Percentiles rank a stretch among this genome's conserved stretches.
Conservation (phyloP, 768 basidiomycete genomes). For the Termitomyces sp. region DNA sequence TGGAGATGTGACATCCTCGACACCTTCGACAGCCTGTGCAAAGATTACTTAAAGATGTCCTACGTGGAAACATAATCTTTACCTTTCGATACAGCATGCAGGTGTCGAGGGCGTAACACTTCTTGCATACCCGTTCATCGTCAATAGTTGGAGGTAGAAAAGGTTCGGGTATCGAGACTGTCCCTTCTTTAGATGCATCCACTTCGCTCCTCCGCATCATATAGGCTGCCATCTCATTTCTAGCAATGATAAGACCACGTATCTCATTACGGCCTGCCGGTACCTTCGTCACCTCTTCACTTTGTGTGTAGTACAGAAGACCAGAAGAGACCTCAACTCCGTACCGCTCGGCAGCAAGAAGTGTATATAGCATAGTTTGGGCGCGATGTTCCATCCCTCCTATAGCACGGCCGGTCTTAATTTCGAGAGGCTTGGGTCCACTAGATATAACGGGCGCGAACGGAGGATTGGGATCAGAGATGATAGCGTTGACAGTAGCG, state of each 20-base stretch:
- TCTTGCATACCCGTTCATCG: slow-evolving; percentile 68
- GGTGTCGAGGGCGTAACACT: slow-evolving; percentile 76
- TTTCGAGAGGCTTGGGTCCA: slow-evolving; percentile 78
- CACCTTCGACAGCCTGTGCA: slow-evolving; percentile 61
- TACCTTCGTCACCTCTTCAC: slow-evolving; percentile 80
- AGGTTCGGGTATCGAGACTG: slow-evolving; percentile 26
- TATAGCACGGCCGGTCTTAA: slow-evolving; percentile 85
- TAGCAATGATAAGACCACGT: slow-evolving; percentile 67
- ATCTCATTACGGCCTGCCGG: slow-evolving; percentile 79
- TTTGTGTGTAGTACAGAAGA: slow-evolving; percentile 91
- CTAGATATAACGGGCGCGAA: slow-evolving; percentile 19
- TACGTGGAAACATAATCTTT: slow-evolving; percentile 7
- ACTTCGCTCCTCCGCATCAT: slow-evolving; percentile 48
- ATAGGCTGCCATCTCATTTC: slow-evolving; percentile 83
- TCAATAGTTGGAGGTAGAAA: slow-evolving; percentile 90
- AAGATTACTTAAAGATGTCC: slow-evolving; percentile 6
- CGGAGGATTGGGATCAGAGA: slow-evolving; percentile 39
- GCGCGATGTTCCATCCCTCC: slow-evolving; percentile 90
- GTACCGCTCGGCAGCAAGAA: slow-evolving; percentile 89
- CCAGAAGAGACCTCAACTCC: slow-evolving; percentile 76
- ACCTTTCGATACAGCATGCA: slow-evolving; percentile 96
- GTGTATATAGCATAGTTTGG: slow-evolving; percentile 95
- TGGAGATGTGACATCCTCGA: slow-evolving; percentile 44
- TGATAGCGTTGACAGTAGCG: slow-evolving; percentile 70
- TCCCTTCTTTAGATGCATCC: slow-evolving; percentile 9